Conservation (phyloP, 352 stramenopile species). For the Globisporangium uncinulatum region DNA sequence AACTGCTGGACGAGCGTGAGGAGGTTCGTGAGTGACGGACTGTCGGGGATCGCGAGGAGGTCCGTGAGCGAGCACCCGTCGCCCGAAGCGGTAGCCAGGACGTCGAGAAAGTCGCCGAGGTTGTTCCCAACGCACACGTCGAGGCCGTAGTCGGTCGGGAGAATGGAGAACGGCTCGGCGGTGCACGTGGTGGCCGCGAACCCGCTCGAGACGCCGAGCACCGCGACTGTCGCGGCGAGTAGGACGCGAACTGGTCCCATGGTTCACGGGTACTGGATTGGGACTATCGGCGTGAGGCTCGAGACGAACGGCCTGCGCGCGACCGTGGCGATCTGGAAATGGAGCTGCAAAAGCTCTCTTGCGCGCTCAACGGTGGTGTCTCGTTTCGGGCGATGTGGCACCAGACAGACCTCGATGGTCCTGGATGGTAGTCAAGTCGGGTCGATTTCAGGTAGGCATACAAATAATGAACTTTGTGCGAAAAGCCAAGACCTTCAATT, state of each 20-base stretch:
- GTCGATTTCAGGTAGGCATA: no score
- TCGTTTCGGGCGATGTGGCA: no score
- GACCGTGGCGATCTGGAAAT: no score
- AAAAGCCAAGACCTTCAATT: no score
- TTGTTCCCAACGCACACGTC: constrained; percentile 51
- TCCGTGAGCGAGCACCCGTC: constrained; percentile 40
- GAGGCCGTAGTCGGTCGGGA: constrained; percentile 26
- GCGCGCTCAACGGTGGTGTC: no score
- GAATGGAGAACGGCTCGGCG: constrained; percentile 32
- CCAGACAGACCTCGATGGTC: no score
- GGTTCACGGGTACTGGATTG: no score
- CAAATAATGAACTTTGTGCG: no score
- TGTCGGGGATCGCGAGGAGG: constrained; percentile 27
- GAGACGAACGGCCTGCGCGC: no score
- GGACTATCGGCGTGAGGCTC: no score
- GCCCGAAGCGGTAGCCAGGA: constrained; percentile 23
- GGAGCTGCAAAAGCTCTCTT: no score
- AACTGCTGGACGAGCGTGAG: constrained; percentile 36
- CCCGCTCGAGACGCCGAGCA: neutral
- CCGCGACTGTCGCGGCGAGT: neutral
- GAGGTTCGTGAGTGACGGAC: constrained; percentile 17
- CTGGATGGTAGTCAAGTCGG: no score
- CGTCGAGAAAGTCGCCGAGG: constrained; percentile 28
- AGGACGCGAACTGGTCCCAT: neutral
- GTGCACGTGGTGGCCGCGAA: constrained; percentile 31